phyloP scores from a whole-genome alignment of 1,139 yeast species.

The Lodderomyces theae region DNA sequence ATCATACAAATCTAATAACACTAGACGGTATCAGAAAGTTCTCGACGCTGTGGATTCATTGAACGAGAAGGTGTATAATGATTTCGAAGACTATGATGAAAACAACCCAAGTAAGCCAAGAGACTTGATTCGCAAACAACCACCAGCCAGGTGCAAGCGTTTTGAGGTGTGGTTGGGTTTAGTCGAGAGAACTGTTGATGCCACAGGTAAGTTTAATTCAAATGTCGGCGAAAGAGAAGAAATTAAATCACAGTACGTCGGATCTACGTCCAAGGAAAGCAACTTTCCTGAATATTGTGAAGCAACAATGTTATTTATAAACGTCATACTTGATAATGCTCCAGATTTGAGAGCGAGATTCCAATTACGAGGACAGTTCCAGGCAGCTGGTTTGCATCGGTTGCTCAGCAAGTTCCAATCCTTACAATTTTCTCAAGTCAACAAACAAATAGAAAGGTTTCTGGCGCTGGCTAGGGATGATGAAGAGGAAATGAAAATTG shows the following conservation, averaged over 20 bases:
- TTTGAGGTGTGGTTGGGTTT: conserved; percentile 85
- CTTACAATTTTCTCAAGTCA: conserved; percentile 61
- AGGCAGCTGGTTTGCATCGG: conserved; percentile 70
- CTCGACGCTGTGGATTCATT: conserved; percentile 62
- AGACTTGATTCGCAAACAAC: conserved; percentile 39
- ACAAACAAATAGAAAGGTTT: conserved; percentile 64
- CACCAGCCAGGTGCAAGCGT: conserved; percentile 45
- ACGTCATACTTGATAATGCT: conserved; percentile 67
- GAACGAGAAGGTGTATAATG: conserved; percentile 60
- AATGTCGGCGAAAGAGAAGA: conserved; percentile 95
- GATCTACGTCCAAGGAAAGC: conserved; percentile 44
- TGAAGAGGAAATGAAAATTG: conserved; percentile 58
- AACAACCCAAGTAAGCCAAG: conserved; percentile 11
- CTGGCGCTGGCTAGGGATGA: conserved; percentile 69
- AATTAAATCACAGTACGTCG: conserved; percentile 48
- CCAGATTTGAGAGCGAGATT: conserved; percentile 65
- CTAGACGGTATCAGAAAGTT: conserved; percentile 60
- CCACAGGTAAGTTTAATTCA: conserved; percentile 83
- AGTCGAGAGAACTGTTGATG: conserved; percentile 74
- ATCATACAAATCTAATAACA: conserved; percentile 36
- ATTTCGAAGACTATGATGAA: conserved; percentile 26
- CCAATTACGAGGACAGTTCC: conserved; percentile 72
- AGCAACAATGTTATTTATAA: conserved; percentile 73
- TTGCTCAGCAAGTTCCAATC: conserved; percentile 61
- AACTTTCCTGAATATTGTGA: conserved; percentile 77